These are phyloP conservation scores for Camelina laxa DNA, from an alignment of 345 rosid species.

Conservation along the genomic window DNA sequence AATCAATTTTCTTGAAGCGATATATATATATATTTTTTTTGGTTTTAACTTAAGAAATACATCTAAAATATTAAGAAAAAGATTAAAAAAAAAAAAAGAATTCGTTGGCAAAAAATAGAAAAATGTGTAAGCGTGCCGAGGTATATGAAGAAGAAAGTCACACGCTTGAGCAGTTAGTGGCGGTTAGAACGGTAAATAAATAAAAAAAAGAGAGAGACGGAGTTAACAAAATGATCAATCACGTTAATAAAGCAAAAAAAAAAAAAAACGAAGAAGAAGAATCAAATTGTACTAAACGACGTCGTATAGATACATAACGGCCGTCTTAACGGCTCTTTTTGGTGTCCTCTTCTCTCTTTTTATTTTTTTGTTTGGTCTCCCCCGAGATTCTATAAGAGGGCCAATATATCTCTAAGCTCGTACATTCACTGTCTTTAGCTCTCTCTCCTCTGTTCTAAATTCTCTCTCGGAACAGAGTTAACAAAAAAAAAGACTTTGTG, in stretches of 20 bases:
- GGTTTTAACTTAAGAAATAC: neutral
- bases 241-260: slow-evolving; percentile 30
- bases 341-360: slow-evolving; percentile 17
- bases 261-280: neutral
- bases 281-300: slow-evolving; percentile 17
- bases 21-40: too few relatives aligned
- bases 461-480: slow-evolving; percentile 24
- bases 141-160: slow-evolving; percentile 17
- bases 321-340: slow-evolving; percentile 49
- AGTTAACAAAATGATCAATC: slow-evolving; percentile 17
- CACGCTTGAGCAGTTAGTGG: slow-evolving; percentile 48
- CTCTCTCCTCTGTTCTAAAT: slow-evolving; percentile 33
- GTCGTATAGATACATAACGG: slow-evolving; percentile 42
- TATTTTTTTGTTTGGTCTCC: neutral
- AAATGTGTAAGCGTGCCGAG: slow-evolving; percentile 34
- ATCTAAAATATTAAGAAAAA: neutral
- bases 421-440: slow-evolving; percentile 39
- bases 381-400: slow-evolving; percentile 34
- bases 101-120: slow-evolving; percentile 1
- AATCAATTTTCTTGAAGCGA: neutral
- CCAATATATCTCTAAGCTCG: slow-evolving; percentile 41
- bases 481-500: slow-evolving; percentile 18
- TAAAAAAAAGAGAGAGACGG: neutral
- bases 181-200: slow-evolving; percentile 44
- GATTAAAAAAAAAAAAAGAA: neutral